Percentiles rank a stretch among this genome's conserved stretches.
These are phyloP conservation scores for Pulveroboletus frians DNA, from an alignment of 768 basidiomycete species.

Conservation along the genomic window DNA sequence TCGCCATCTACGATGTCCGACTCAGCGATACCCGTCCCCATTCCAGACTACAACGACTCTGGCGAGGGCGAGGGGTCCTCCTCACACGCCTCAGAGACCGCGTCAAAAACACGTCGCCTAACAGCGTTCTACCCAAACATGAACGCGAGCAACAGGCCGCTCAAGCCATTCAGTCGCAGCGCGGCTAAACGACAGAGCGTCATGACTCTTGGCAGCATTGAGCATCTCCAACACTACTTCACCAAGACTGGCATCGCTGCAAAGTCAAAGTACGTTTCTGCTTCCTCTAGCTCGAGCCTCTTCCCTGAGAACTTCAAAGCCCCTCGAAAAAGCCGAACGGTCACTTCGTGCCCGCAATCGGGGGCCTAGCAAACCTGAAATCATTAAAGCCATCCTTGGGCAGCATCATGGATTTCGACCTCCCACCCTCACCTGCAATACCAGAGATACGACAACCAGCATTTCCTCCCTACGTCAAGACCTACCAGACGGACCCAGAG, in stretches of 20 bases:
- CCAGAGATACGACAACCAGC: constrained; percentile 42
- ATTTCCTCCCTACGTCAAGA: constrained; percentile 55
- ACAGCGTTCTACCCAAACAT: constrained; percentile 76
- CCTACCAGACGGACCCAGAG: constrained; percentile 70
- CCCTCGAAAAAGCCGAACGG: constrained; percentile 48
- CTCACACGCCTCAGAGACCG: constrained; percentile 22
- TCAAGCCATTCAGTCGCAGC: constrained; percentile 83
- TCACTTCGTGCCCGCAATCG: constrained; percentile 71
- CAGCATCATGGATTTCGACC: constrained; percentile 46
- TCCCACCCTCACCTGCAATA: constrained; percentile 65
- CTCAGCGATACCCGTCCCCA: constrained; percentile 49
- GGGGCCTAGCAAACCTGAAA: constrained; percentile 44
- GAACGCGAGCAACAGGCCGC: constrained; percentile 63
- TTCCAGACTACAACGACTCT: constrained; percentile 58
- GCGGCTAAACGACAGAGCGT: constrained; percentile 93
- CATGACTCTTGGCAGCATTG: constrained; percentile 91
- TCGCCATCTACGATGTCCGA: constrained; percentile 24
- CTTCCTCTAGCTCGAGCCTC: not conserved
- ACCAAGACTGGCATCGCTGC: constrained; percentile 79
- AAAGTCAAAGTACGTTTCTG: constrained; percentile 58
- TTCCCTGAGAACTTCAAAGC: constrained; percentile 23
- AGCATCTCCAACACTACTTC: constrained; percentile 93
- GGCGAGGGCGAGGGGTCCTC: constrained; percentile 38
- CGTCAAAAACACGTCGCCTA: constrained; percentile 55
- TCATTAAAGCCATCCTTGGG: constrained; percentile 36